These are phyloP conservation scores for Acorus calamus DNA, from an alignment of 106 monocot species.

Conservation along the genomic window DNA sequence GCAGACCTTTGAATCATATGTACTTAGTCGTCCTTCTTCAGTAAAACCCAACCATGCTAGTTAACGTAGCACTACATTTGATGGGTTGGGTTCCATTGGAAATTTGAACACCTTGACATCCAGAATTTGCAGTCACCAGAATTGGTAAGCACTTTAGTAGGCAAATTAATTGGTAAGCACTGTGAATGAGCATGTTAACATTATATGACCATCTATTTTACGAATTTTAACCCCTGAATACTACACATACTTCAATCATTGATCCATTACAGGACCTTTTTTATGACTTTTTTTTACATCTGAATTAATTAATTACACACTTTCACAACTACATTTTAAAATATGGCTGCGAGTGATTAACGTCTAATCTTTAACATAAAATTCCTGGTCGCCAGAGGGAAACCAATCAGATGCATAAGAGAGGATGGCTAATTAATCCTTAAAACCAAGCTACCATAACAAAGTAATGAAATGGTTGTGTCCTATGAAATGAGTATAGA, in stretches of 20 bases:
- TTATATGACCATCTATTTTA: too few relatives aligned
- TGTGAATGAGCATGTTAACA: too few relatives aligned
- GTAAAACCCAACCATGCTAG: constrained; percentile 93
- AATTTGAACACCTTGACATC: constrained; percentile 72
- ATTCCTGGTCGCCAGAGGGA: constrained; percentile 83
- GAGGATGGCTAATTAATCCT: constrained; percentile 66
- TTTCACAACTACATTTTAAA: too few relatives aligned
- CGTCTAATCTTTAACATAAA: background rate
- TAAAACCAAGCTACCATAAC: constrained; percentile 5
- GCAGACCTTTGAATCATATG: constrained; percentile 80
- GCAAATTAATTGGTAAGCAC: too few relatives aligned
- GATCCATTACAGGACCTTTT: too few relatives aligned
- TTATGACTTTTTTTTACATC: too few relatives aligned
- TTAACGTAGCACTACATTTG: constrained; percentile 51
- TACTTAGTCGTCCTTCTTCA: constrained; percentile 78
- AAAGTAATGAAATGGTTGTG: background rate
- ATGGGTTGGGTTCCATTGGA: constrained; percentile 38
- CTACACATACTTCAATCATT: too few relatives aligned
- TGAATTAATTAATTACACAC: too few relatives aligned
- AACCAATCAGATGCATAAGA: constrained; percentile 79
- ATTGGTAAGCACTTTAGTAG: background rate
- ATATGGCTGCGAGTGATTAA: background rate
- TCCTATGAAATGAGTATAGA: too few relatives aligned
- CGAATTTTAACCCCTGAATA: too few relatives aligned
- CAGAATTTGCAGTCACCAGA: constrained; percentile 38